phyloP scores from a whole-genome alignment of 2,329 filamentous ascomycete species.

The Exserohilum rostratum region DNA sequence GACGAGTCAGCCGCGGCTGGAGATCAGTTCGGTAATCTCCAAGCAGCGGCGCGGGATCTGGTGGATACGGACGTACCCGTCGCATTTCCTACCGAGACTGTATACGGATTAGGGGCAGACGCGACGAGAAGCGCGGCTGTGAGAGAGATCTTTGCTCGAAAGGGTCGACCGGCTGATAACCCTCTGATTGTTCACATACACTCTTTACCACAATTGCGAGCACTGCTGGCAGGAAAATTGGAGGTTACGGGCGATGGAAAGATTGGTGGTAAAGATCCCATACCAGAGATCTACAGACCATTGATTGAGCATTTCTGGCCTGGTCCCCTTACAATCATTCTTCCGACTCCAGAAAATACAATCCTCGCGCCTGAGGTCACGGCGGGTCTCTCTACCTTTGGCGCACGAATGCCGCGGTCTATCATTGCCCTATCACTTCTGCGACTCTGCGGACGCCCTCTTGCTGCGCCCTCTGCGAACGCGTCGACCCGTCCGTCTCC shows the following conservation, averaged over 20 bases:
- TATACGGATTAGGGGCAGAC: constrained; percentile 96
- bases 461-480: constrained; percentile 93
- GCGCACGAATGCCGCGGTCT: constrained; percentile 85
- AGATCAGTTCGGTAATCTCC: constrained; percentile 59
- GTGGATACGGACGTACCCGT: constrained; percentile 74
- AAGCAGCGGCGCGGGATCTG: constrained; percentile 70
- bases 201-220: constrained; percentile 76
- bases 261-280: constrained; percentile 46
- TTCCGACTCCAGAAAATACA: constrained; percentile 74
- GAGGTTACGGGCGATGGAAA: not conserved
- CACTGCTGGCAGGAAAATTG: constrained; percentile 57
- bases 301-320: constrained; percentile 90
- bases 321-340: constrained; percentile 86
- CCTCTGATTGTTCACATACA: constrained; percentile 92
- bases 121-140: constrained; percentile 85
- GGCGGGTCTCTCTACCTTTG: constrained; percentile 82
- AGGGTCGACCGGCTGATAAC: constrained; percentile 90
- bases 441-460: constrained; percentile 73
- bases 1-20: constrained; percentile 47
- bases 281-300: constrained; percentile 78
- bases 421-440: constrained; percentile 89
- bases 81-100: constrained; percentile 96
- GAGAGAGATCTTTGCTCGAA: constrained; percentile 88
- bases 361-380: constrained; percentile 89
- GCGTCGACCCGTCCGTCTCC: constrained; percentile 92